Conservation (phyloP, 2,329 filamentous ascomycete genomes). For the Dactylellina parvicollis region DNA sequence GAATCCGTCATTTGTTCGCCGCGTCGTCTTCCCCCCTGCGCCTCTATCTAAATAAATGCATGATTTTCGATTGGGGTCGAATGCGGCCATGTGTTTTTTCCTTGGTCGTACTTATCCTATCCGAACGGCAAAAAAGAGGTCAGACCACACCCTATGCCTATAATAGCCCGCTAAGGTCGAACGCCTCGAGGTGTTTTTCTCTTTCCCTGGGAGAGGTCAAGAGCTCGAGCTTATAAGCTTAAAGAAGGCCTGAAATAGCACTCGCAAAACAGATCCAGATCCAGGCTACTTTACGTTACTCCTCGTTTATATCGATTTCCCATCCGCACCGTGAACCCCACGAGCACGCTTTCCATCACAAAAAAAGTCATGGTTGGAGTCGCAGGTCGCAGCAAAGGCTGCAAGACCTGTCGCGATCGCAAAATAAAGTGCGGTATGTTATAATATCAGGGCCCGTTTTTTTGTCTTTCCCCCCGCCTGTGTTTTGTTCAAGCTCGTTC, state of each 20-base stretch:
- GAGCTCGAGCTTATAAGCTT: background rate
- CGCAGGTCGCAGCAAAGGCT: conserved; percentile 52
- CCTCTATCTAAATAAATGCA: conserved; percentile 28
- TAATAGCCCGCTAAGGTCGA: conserved; percentile 45
- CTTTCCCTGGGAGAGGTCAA: background rate
- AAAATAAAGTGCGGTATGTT: conserved; percentile 54
- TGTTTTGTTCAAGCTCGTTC: background rate
- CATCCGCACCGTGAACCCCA: background rate
- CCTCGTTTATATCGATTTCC: conserved; percentile 17
- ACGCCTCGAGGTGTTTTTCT: conserved; percentile 29
- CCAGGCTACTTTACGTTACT: conserved; percentile 14
- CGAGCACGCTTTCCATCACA: background rate
- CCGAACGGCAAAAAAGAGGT: background rate
- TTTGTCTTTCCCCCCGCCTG: background rate
- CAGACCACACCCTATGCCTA: conserved; percentile 42
- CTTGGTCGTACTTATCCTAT: background rate
- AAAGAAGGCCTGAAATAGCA: conserved; percentile 4
- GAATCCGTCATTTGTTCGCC: background rate
- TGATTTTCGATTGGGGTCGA: conserved; percentile 5
- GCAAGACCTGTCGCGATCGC: conserved; percentile 50
- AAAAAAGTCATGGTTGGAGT: conserved; percentile 48
- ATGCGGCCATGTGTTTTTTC: background rate
- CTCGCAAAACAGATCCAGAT: conserved; percentile 26
- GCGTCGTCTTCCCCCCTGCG: conserved; percentile 8
- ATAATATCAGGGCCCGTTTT: background rate